Conservation (phyloP, 768 basidiomycete species). For the Chalciporus piperatus region DNA sequence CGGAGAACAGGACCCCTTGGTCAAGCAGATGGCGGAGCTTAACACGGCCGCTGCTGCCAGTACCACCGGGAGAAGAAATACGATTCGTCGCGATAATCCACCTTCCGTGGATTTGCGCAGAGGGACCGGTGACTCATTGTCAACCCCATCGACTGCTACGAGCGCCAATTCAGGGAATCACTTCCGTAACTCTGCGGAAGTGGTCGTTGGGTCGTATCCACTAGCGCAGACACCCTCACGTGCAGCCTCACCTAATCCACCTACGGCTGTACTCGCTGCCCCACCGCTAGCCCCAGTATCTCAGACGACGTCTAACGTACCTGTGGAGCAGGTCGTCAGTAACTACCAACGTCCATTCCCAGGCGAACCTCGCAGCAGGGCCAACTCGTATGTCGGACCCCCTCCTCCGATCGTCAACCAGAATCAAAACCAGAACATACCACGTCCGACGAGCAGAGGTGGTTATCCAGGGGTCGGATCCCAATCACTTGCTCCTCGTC, state of each 20-base stretch:
- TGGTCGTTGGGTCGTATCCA: conserved; percentile 78
- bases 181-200: conserved; percentile 72
- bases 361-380: conserved; percentile 67
- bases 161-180: conserved; percentile 31
- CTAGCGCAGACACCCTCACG: conserved; percentile 50
- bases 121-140: conserved; percentile 23
- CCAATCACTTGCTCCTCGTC: conserved; percentile 61
- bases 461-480: conserved; percentile 86
- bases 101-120: conserved; percentile 24
- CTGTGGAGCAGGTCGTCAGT: conserved; percentile 68
- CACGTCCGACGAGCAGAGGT: conserved; percentile 54
- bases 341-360: conserved; percentile 86
- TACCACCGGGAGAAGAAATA: conserved; percentile 16
- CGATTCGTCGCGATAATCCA: conserved; percentile 23
- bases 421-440: conserved; percentile 35
- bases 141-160: conserved; percentile 25
- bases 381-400: conserved; percentile 44
- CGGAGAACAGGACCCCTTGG: conserved; percentile 56
- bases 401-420: conserved; percentile 28
- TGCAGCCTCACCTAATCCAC: conserved; percentile 69
- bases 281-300: conserved; percentile 42
- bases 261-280: conserved; percentile 74
- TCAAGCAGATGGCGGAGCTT: conserved; percentile 62
- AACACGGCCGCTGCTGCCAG: conserved; percentile 25
- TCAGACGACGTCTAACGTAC: conserved; percentile 45